These are phyloP conservation scores for Phialophora macrospora DNA, from an alignment of 2,329 filamentous ascomycete genomes.

Conservation along the genomic window DNA sequence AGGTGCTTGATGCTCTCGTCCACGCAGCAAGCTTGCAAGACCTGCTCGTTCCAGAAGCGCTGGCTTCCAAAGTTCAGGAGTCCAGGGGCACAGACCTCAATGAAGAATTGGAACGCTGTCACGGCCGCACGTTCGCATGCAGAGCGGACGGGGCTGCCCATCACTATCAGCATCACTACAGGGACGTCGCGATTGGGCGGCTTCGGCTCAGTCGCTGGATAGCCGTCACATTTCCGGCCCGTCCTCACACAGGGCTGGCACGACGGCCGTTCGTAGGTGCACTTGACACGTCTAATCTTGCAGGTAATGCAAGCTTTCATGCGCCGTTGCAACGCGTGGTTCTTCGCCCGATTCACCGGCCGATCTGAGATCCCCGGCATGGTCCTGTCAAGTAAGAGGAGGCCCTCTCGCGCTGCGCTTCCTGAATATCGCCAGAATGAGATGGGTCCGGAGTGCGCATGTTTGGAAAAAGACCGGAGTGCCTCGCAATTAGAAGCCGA, in stretches of 20 bases:
- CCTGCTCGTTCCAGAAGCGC: conserved; percentile 40
- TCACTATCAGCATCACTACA: conserved; percentile 20
- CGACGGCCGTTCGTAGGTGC: conserved; percentile 43
- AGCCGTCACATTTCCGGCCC: conserved; percentile 48
- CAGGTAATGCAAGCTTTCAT: conserved; percentile 36
- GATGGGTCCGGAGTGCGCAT: neutral
- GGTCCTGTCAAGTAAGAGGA: neutral
- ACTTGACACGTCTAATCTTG: conserved; percentile 33
- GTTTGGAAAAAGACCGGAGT: neutral
- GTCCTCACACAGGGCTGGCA: conserved; percentile 47
- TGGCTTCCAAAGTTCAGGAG: conserved; percentile 40
- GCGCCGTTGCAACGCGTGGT: conserved; percentile 3
- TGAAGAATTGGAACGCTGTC: conserved; percentile 38
- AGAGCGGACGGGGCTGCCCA: conserved; percentile 27
- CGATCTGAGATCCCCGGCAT: conserved; percentile 5
- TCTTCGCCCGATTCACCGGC: neutral
- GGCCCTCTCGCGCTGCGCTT: neutral
- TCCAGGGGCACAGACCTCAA: conserved; percentile 38
- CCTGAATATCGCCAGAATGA: neutral
- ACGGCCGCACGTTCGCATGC: conserved; percentile 10
- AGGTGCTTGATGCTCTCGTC: conserved; percentile 41
- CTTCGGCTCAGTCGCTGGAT: conserved; percentile 30
- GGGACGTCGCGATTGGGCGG: conserved; percentile 3
- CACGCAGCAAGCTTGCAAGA: conserved; percentile 40
- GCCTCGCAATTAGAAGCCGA: neutral